Base-by-base conservation (phyloP, 106 monocot genomes). In the Allium cepa region DNA sequence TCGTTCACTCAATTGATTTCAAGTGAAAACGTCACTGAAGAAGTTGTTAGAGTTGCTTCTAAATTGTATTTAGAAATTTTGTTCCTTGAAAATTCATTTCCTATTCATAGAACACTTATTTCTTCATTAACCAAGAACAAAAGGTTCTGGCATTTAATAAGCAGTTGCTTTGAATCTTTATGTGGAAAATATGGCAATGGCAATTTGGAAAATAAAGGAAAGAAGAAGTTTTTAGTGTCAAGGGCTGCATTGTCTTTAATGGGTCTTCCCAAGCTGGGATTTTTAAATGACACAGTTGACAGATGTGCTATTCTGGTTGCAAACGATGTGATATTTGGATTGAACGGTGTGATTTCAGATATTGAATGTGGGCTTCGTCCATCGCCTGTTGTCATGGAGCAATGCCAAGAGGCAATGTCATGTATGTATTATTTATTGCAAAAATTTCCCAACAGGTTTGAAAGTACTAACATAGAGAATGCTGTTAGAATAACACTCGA, bases 321-420 rank as follows among this genome's bases (percentile, higher is more conserved):
- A 11, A 28, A 73, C 51, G 90, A 99, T 71, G 78, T 93, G 49
- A 79, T 69, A 26, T 56, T 58, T 55, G 90, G 90, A 26, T 63
- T 99, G 67, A 59, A n/a, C 48, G 62, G 72, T 0, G 85, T 99
- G 63, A 48, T 79, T 68, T 75, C 47, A 36, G 99, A 90, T 27
- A 67, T 85, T 26, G 62, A 71, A 16, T 26, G 46, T 47, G 99
- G 99, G 27, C 85, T 76, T 17, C 75, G 87, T 1, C 99, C 93
- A 8, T 93, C 99, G 1, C 93, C 99, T 4, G 67, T 75, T 8
- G 84, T 90, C 17, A 93, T 93, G 99, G 99, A 99, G 74, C 99
- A 90, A 68, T 93, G 99, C 80, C 99, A 99, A 63, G 99, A 99
- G 69, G 99, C 92, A 17, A 81, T 99, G 90, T 99, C 99, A 47